Evolutionary conservation across 306 rosid species (phyloP).

Genomic region (Canavalia ensiformis): DNA sequence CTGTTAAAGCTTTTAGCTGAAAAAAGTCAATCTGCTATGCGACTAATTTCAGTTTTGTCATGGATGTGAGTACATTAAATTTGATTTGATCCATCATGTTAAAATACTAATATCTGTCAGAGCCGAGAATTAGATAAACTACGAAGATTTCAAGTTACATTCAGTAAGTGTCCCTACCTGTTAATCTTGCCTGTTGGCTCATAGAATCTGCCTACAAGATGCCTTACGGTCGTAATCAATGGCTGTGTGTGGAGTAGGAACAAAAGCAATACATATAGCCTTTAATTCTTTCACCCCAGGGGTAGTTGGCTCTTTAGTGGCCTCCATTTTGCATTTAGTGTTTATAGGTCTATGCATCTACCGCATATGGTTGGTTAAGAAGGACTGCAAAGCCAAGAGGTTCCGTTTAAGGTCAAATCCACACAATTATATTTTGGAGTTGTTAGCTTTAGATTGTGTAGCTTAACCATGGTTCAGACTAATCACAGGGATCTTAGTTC

Average conservation of each 20-base stretch:
- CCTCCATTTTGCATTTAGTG: constrained; percentile 70
- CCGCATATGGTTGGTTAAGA: constrained; percentile 80
- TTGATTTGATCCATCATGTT: no score
- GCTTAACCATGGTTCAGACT: constrained; percentile 88
- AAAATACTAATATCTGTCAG: no score
- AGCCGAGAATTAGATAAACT: no score
- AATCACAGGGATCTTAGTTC: constrained; percentile 78
- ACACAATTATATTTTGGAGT: constrained; percentile 74
- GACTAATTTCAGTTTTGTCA: no score
- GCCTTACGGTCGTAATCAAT: no score
- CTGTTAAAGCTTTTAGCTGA: no score
- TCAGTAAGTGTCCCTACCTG: no score
- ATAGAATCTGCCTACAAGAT: no score
- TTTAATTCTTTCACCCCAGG: constrained; percentile 91
- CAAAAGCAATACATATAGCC: constrained; percentile 76
- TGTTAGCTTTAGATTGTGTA: constrained; percentile 74
- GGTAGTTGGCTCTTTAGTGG: constrained; percentile 75
- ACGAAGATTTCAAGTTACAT: no score
- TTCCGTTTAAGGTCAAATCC: constrained; percentile 79
- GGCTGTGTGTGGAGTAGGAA: constrained; percentile 66
- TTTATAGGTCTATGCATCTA: constrained; percentile 78
- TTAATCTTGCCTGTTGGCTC: no score
- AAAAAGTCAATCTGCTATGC: no score
- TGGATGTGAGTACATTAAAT: no score
- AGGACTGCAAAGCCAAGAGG: constrained; percentile 73